These are phyloP conservation scores for Mytilinidion resinicola DNA, from an alignment of 495 filamentous ascomycete genomes.

Conservation along the genomic window DNA sequence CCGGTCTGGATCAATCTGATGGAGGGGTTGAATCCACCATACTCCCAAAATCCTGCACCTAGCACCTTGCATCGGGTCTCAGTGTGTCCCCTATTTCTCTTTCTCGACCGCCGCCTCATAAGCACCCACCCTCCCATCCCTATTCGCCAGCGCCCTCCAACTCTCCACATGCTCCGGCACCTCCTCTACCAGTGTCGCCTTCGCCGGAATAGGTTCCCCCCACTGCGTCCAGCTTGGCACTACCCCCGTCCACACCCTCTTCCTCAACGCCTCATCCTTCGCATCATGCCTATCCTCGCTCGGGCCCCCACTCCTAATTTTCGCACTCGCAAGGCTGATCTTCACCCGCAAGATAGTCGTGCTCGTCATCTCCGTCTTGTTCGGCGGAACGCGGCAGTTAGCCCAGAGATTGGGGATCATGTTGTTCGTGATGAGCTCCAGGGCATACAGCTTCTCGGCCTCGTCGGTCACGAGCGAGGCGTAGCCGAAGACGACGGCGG, in stretches of 20 bases:
- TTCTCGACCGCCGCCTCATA: constrained; percentile 20
- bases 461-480: constrained; percentile 59
- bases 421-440: constrained; percentile 72
- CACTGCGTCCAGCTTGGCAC: constrained; percentile 61
- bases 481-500: constrained; percentile 70
- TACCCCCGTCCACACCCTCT: constrained; percentile 74
- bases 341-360: constrained; percentile 67
- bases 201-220: constrained; percentile 57
- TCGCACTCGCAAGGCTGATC: constrained; percentile 66
- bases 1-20: too few species aligned
- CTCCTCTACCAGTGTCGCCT: constrained; percentile 47
- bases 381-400: constrained; percentile 46
- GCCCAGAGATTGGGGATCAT: constrained; percentile 64
- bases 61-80: too few species aligned
- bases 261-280: constrained; percentile 52
- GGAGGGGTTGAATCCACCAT: too few species aligned
- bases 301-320: constrained; percentile 63
- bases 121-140: constrained; percentile 27
- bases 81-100: constrained; percentile 22
- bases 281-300: constrained; percentile 65
- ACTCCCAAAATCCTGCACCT: too few species aligned
- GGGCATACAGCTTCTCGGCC: constrained; percentile 73
- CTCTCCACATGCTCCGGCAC: constrained; percentile 57
- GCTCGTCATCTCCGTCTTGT: constrained; percentile 27
- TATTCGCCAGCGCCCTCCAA: constrained; percentile 45